phyloP scores from a whole-genome alignment of 2,329 filamentous ascomycete genomes.

The Colletotrichum viniferum region DNA sequence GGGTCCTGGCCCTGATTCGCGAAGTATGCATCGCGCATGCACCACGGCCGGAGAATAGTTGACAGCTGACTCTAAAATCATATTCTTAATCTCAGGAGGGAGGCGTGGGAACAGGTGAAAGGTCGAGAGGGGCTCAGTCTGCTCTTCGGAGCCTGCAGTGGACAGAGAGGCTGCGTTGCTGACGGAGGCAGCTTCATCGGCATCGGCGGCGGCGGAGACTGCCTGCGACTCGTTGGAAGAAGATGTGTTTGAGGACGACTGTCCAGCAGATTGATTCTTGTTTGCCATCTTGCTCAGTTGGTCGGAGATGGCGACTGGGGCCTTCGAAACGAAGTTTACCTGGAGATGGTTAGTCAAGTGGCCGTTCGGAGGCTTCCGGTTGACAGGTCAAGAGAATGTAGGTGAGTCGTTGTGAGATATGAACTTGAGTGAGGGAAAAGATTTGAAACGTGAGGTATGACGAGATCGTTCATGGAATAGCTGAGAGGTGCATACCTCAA shows the following conservation, averaged over 20 bases:
- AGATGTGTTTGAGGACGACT: background rate
- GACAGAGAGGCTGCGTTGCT: background rate
- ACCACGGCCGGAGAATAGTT: background rate
- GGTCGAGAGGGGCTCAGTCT: background rate
- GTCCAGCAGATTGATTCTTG: background rate
- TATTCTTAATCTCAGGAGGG: background rate
- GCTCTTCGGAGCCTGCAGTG: background rate
- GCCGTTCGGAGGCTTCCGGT: background rate
- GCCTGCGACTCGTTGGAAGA: rapidly evolving
- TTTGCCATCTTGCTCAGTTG: background rate
- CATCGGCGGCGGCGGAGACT: background rate
- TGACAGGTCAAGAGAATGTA: too few relatives aligned
- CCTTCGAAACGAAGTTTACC: rapidly evolving
- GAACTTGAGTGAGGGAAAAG: background rate
- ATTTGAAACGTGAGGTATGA: rapidly evolving
- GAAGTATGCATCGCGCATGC: background rate
- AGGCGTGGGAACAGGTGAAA: background rate
- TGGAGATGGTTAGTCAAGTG: background rate
- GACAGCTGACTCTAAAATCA: background rate
- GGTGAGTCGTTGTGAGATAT: rapidly evolving
- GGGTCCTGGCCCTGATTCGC: background rate
- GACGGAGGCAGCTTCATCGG: background rate
- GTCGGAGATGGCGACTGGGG: background rate
- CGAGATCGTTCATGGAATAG: background rate
- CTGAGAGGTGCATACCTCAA: background rate